A percentile compares a stretch with the other conserved stretches of the same genome.
phyloP scores from a whole-genome alignment of 164 flowering plant species.

The Kalanchoe fedtschenkoi region DNA sequence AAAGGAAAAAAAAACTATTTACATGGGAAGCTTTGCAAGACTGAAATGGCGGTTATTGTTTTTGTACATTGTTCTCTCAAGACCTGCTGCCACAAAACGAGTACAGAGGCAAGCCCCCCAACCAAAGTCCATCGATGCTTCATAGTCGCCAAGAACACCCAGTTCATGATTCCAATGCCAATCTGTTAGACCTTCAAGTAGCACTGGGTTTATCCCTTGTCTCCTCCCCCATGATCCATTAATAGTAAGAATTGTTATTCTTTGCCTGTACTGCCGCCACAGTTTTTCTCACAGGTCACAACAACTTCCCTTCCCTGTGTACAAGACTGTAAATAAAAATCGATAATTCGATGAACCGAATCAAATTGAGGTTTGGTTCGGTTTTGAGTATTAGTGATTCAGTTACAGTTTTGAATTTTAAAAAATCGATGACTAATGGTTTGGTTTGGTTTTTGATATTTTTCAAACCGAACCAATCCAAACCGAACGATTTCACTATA shows the following conservation, averaged over 20 bases:
- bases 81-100: conserved; percentile 56
- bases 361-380: too few species aligned
- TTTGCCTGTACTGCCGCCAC: conserved; percentile 33
- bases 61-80: conserved; percentile 22
- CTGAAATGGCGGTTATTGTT: background rate
- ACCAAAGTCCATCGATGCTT: conserved; percentile 42
- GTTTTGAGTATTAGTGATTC: too few species aligned
- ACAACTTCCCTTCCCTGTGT: conserved; percentile 48
- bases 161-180: conserved; percentile 48
- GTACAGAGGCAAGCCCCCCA: conserved; percentile 27
- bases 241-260: conserved; percentile 16
- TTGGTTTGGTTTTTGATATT: too few species aligned
- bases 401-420: too few species aligned
- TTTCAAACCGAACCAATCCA: too few species aligned
- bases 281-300: conserved; percentile 41
- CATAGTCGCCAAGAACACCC: conserved; percentile 46
- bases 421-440: too few species aligned
- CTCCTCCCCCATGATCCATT: conserved; percentile 52
- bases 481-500: too few species aligned
- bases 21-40: background rate
- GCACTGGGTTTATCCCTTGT: conserved; percentile 35
- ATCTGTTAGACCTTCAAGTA: conserved; percentile 30
- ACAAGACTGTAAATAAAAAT: too few species aligned
- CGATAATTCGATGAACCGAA: too few species aligned
- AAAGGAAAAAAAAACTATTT: background rate